Evolutionary conservation across 805 yeast species (phyloP), one percentile per base, ranked within the genome.

Genomic region (Zygosaccharomyces rouxii): DNA sequence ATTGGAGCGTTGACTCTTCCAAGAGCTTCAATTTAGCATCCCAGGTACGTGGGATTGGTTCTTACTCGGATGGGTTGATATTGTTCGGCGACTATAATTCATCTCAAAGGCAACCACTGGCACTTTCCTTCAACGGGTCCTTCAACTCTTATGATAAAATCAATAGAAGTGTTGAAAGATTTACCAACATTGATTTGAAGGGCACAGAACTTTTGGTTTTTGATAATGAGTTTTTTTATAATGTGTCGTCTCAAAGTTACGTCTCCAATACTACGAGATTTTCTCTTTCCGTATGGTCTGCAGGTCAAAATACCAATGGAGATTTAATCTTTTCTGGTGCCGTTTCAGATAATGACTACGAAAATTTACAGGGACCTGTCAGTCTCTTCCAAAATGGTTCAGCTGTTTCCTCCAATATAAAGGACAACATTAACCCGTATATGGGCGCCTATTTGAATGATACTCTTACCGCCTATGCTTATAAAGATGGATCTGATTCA

Each of bases 401-500:
- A 13, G 25, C 47, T 6, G 18, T 11, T n/a, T 9, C 38, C 1
- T 18, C 39, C 50, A 35, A 25, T 7, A 26, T 40, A 3, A 23
- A 35, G 5, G 35, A 29, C 14, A 41, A 53, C 7, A 39, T 49
- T 14, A 42, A 37, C 7, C 57, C 61, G 7, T 67, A 62, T 43
- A 52, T 62, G 44, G 81, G 77, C 11, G 54, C 64, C 1, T 74
- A 63, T 52, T 56, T 74, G 41, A 83, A 86, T 60, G 69, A 69
- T 10, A 62, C 81, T 0, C 51, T 75, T 9, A 68, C 81, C 35
- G 76, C 78, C 0, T 65, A 85, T 42, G 89, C 86, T 7, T 94
- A 92, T 18, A 63, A 68, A 3, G 71, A 72, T 11, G 54, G 54
- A 14, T 31, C 46, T 48, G 5, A 22, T 35, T 44, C 50, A 14